Base-by-base conservation (phyloP, 495 filamentous ascomycete genomes). In the Lepidopterella palustris region DNA sequence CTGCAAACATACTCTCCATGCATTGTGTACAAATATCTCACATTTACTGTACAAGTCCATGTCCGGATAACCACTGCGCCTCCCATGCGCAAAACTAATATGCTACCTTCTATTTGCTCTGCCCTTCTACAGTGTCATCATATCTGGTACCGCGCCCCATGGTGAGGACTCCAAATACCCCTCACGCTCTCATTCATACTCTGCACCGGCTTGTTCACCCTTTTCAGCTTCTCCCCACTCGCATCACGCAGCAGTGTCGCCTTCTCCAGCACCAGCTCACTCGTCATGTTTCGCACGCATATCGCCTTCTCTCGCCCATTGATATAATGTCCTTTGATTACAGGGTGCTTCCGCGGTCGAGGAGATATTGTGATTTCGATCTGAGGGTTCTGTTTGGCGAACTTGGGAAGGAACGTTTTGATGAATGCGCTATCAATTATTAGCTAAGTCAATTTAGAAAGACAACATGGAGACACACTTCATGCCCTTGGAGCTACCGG, bases 131-230 rank as follows among this genome's bases (percentile, higher is more conserved):
- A n/a, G 11, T 39, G 28, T 13, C 25, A 18, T 49, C 23, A 70
- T 66, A 64, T 67, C 28, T 64, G 57, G 10, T 63, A 54, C 31
- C 59, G 57, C 9, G 60, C 69, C 53, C 92, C 90, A 73, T 97
- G 93, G 71, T 88, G 96, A 42, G 91, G 91, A 77, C 84, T 87
- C 91, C 92, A 98, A 62, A 97, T 83, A 58, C 93, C 93, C 77
- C 93, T 85, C 13, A 97, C 90, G 75, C 90, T 91, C 73, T 92
- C 85, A 72, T 93, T 97, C 71, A 87, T 76, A 81, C 88, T 92
- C 56, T 77, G 81, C 23, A 98, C 86, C 5, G 89, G 85, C 79
- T 92, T 95, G 71, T 79, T 89, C 59, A 85, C 79, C 70, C 76
- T 82, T 78, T 82, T 89, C 63, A 87, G 62, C 81, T 95, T 95